Evolutionary conservation across 2,329 filamentous ascomycete species (phyloP).

Genomic region (Nemania sp.): DNA sequence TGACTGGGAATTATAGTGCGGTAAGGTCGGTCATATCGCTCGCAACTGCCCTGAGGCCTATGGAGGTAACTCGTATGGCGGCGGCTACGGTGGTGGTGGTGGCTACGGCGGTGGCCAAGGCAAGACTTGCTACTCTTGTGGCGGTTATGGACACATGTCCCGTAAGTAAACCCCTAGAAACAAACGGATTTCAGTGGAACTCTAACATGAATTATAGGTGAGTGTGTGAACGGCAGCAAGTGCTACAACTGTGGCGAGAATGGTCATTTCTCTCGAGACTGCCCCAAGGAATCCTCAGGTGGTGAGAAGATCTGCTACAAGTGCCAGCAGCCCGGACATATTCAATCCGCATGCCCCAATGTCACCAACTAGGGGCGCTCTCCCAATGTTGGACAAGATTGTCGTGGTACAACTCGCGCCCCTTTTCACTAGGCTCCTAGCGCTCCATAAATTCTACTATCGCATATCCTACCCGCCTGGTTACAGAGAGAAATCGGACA

Average conservation of each 20-base stretch:
- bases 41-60: constrained; percentile 83
- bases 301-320: constrained; percentile 99
- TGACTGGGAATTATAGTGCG: constrained; percentile 70
- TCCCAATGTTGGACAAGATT: constrained; percentile 31
- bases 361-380: constrained; percentile 60
- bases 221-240: constrained; percentile 99
- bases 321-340: constrained; percentile 85
- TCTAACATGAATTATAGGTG: constrained; percentile 60
- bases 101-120: constrained; percentile 61
- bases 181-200: constrained; percentile 9
- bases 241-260: constrained; percentile 99
- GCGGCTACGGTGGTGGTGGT: constrained; percentile 59
- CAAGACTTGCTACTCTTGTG: constrained; percentile 98
- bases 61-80: constrained; percentile 60
- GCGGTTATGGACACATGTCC: constrained; percentile 96
- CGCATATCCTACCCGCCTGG: constrained; percentile 11
- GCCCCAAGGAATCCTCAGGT: constrained; percentile 87
- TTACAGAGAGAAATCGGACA: constrained; percentile 18
- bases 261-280: constrained; percentile 95
- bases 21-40: constrained; percentile 95
- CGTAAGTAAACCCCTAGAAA: constrained; percentile 62
- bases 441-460: constrained; percentile 10
- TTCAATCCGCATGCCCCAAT: constrained; percentile 91
- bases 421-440: constrained; percentile 16
- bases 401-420: constrained; percentile 25